Base-by-base conservation (phyloP, 345 rosid species). In the Hevea brasiliensis region DNA sequence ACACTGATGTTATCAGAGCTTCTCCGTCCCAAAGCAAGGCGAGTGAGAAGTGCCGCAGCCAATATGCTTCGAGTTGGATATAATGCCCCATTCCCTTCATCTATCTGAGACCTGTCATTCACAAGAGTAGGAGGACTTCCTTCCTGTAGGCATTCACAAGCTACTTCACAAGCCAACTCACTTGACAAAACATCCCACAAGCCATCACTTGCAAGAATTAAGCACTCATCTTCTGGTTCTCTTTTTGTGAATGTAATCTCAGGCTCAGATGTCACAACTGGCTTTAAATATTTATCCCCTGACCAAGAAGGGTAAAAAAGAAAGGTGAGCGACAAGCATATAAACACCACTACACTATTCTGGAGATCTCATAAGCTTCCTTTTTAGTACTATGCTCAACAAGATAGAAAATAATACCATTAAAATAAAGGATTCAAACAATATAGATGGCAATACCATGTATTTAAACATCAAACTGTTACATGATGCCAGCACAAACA, bases 1-100 rank as follows among this genome's bases (percentile, higher is more conserved):
- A 88, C 92, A 70, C 97, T 90, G 72, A 90, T 86, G 87, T 93
- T 93, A 45, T 89, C 98, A 12, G 41, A 77, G 65, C 97, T 90
- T 79, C 81, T 80, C 27, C 93, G 80, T 35, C 88, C 94, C 76
- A 93, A 71, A 45, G 98, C 98, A 51, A 90, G 86, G 53, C 89
- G 89, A 26, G 98, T 84, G 66, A 90, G 86, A 77, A 90, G 72
- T 4, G 92, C 81, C 29, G 97, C 92, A 13, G 94, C 93, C 65
- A 87, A 74, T 5, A 66, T 81, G 67, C 87, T 89, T 68, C 84
- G 81, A 7, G 92, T 77, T 48, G 88, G 89, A 79, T 81, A 77
- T 32, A 81, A 61, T 41, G 77, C 62, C 21, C 55, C 75, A 29
- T 27, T 73, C 42, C 60, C 73, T 24, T 80, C 84, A 26, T 75